Conservation (phyloP, 345 rosid species). For the Pistacia vera region DNA sequence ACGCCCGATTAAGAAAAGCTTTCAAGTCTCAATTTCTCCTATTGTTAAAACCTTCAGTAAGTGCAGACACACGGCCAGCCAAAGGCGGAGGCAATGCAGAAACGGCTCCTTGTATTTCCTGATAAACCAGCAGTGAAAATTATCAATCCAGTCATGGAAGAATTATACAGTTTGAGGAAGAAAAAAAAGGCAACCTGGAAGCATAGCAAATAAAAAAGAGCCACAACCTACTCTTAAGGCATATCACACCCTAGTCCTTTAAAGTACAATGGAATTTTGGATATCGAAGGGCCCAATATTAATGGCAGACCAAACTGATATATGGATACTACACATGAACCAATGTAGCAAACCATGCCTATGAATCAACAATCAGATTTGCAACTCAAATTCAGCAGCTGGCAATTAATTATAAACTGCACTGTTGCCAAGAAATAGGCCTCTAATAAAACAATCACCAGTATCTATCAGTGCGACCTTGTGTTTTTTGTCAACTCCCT, state of each 20-base stretch:
- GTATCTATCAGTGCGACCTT: neutral
- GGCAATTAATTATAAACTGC: neutral
- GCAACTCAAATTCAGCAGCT: neutral
- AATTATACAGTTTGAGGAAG: neutral
- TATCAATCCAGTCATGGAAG: slow-evolving; percentile 8
- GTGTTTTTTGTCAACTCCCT: neutral
- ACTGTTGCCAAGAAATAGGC: neutral
- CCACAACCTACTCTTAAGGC: neutral
- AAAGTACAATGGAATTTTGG: neutral
- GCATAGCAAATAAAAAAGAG: neutral
- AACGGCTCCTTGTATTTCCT: slow-evolving; percentile 80
- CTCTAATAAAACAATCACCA: neutral
- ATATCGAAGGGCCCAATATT: neutral
- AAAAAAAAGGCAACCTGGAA: neutral
- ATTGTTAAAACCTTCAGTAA: slow-evolving; percentile 71
- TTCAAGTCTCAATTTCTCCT: slow-evolving; percentile 6
- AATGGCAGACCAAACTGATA: neutral
- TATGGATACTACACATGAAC: neutral
- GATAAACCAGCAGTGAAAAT: slow-evolving; percentile 21
- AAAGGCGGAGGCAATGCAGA: slow-evolving; percentile 62
- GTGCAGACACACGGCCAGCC: slow-evolving; percentile 72
- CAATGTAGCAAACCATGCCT: neutral
- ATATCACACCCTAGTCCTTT: neutral
- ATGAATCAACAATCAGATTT: neutral
- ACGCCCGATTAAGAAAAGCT: neutral